Conservation (phyloP, 2,329 filamentous ascomycete species). For the Colletotrichum salicis region DNA sequence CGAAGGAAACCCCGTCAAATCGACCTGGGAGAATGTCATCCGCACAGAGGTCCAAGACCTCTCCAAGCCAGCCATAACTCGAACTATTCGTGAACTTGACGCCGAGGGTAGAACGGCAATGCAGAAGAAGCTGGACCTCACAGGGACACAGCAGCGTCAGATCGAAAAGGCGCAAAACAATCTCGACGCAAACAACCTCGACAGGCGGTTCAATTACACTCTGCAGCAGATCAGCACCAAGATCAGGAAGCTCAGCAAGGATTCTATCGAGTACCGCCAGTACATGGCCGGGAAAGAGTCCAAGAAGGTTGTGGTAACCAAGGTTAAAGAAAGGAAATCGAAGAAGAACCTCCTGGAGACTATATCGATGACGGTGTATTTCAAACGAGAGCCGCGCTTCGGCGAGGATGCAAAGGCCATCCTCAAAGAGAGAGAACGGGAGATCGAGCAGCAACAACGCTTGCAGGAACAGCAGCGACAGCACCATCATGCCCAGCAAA, state of each 20-base stretch:
- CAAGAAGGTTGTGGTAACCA: conserved; percentile 21
- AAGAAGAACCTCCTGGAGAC: conserved; percentile 48
- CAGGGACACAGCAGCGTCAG: conserved; percentile 51
- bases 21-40: conserved; percentile 54
- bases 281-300: conserved; percentile 20
- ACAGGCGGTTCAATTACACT: conserved; percentile 51
- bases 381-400: conserved; percentile 51
- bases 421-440: conserved; percentile 32
- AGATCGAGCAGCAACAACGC: conserved; percentile 25
- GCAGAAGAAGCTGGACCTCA: conserved; percentile 53
- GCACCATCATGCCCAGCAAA: conserved; percentile 12
- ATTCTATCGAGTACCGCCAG: conserved; percentile 26
- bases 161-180: conserved; percentile 51
- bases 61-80: conserved; percentile 49
- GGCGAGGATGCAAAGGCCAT: conserved; percentile 43
- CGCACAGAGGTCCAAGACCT: conserved; percentile 48
- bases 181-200: conserved; percentile 47
- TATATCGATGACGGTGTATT: conserved; percentile 57
- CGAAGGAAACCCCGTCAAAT: conserved; percentile 45
- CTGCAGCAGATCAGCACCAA: conserved; percentile 58
- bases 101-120: conserved; percentile 42
- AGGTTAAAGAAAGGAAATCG: conserved; percentile 39
- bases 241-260: conserved; percentile 42
- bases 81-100: conserved; percentile 51
- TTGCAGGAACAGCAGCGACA: conserved; percentile 17